Conservation (phyloP, 1,139 yeast genomes). For the Blastobotrys persicus region DNA sequence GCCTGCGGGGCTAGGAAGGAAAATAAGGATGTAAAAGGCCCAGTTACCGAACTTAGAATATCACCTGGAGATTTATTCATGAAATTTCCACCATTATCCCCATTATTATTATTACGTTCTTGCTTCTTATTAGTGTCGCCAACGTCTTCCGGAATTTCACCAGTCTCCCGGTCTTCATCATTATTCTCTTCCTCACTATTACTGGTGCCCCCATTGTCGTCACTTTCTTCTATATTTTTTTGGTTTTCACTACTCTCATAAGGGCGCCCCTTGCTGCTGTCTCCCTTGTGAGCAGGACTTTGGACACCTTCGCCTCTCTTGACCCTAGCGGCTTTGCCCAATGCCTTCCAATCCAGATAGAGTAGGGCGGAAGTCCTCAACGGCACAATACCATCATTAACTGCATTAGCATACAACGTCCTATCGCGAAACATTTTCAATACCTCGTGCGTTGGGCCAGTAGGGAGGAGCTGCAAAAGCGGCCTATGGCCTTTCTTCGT, state of each 20-base stretch:
- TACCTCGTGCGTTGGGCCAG: slow-evolving; percentile 73
- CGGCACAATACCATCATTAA: slow-evolving; percentile 94
- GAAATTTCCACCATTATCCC: neutral
- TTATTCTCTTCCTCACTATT: slow-evolving; percentile 8
- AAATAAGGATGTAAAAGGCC: slow-evolving; percentile 25
- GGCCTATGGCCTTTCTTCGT: slow-evolving; percentile 48
- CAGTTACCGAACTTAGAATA: slow-evolving; percentile 17
- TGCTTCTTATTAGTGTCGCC: slow-evolving; percentile 1
- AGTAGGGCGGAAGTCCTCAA: slow-evolving; percentile 79
- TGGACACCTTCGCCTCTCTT: slow-evolving; percentile 31
- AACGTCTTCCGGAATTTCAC: slow-evolving; percentile 39
- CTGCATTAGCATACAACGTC: slow-evolving; percentile 73
- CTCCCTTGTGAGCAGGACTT: slow-evolving; percentile 1
- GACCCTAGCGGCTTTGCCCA: slow-evolving; percentile 48
- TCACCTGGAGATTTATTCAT: slow-evolving; percentile 12
- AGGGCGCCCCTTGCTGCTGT: slow-evolving; percentile 3
- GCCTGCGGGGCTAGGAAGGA: slow-evolving; percentile 37
- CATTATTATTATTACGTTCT: neutral
- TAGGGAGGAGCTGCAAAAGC: slow-evolving; percentile 66
- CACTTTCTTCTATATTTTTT: slow-evolving; percentile 7
- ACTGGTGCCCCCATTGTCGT: slow-evolving; percentile 10
- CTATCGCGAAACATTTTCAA: slow-evolving; percentile 63
- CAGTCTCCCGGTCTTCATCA: slow-evolving; percentile 20
- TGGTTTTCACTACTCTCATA: neutral
- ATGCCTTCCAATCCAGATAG: slow-evolving; percentile 70